Conservation (phyloP, 305 asterid genomes). For the Plantago rigida region DNA sequence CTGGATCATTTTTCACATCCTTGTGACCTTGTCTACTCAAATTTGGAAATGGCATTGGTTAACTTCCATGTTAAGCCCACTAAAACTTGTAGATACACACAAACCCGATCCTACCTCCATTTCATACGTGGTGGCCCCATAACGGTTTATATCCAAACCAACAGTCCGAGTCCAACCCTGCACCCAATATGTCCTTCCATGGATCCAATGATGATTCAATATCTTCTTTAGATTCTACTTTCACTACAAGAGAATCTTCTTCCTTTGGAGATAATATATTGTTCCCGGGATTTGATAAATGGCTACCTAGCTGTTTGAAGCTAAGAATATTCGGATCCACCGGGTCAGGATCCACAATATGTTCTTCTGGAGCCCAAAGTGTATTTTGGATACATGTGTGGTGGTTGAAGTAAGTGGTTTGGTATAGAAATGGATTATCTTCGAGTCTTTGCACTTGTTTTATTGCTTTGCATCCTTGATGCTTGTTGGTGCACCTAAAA, state of each 20-base stretch:
- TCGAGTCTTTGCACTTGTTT: conserved; percentile 32
- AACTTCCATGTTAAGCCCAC: conserved; percentile 19
- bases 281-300: background rate
- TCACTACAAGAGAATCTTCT: background rate
- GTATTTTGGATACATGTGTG: conserved; percentile 27
- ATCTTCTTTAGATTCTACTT: background rate
- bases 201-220: background rate
- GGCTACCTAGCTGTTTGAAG: conserved; percentile 24
- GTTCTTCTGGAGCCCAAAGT: conserved; percentile 8
- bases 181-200: conserved; percentile 12
- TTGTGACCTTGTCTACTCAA: conserved; percentile 18
- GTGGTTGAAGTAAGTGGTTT: conserved; percentile 24
- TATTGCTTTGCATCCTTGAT: conserved; percentile 27
- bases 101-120: conserved; percentile 26
- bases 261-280: background rate
- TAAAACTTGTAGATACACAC: conserved; percentile 19
- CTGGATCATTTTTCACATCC: too few species aligned
- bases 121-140: too few species aligned
- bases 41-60: conserved; percentile 17
- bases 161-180: background rate
- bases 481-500: conserved; percentile 31
- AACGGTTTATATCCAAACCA: background rate
- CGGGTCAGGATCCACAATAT: conserved; percentile 26
- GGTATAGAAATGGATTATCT: conserved; percentile 17
- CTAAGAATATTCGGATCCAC: conserved; percentile 29